A percentile compares a stretch with the other conserved stretches of the same genome.
Conservation (phyloP, 257 asterid genomes). For the Fraxinus americana region DNA sequence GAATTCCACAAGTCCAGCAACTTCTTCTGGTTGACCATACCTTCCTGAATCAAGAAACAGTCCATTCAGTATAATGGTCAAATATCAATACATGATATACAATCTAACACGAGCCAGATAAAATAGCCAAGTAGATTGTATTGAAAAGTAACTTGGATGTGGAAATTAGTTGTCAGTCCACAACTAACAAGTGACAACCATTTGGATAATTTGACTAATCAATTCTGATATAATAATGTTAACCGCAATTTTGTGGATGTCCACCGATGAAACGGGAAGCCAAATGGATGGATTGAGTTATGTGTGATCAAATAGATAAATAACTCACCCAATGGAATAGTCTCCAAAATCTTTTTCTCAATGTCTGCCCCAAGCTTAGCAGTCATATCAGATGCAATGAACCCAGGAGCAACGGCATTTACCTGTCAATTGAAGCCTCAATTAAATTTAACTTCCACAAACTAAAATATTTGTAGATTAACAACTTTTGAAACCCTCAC, state of each 20-base stretch:
- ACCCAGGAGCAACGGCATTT: slow-evolving; percentile 98
- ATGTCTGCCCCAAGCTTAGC: slow-evolving; percentile 74
- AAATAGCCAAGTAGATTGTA: not conserved
- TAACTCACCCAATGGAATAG: slow-evolving; percentile 80
- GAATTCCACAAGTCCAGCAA: slow-evolving; percentile 47
- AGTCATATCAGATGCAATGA: slow-evolving; percentile 95
- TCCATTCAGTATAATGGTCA: not conserved
- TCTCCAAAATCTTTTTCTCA: slow-evolving; percentile 77
- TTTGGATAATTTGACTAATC: not conserved
- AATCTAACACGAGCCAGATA: not conserved
- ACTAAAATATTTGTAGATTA: slow-evolving; percentile 9
- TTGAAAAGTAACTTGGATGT: too few relatives aligned
- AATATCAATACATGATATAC: slow-evolving; percentile 6
- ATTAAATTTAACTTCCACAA: slow-evolving; percentile 11
- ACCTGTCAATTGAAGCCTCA: slow-evolving; percentile 50
- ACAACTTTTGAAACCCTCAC: slow-evolving; percentile 43
- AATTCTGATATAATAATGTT: not conserved
- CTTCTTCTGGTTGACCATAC: slow-evolving; percentile 64
- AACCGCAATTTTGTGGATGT: not conserved
- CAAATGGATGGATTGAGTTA: not conserved
- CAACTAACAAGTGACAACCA: not conserved
- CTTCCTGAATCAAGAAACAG: slow-evolving; percentile 42
- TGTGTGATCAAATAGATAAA: slow-evolving; percentile 13
- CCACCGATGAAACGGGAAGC: not conserved
- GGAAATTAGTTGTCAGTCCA: not conserved